Conservation (phyloP, 1,284 basidiomycete genomes). For the Pseudozyma pruni region DNA sequence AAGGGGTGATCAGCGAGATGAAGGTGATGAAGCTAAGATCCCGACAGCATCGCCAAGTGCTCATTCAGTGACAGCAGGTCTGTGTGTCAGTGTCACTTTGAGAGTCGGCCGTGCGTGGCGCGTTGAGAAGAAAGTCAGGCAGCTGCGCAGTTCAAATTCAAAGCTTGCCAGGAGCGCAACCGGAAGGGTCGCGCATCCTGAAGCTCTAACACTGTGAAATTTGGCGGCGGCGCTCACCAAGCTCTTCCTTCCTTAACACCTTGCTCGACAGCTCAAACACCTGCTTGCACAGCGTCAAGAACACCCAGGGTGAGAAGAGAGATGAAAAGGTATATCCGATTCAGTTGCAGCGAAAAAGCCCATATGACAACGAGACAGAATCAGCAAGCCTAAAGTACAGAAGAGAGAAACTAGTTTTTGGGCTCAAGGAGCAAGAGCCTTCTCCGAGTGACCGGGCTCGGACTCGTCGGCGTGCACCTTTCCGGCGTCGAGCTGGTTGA, state of each 20-base stretch:
- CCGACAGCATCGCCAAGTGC: too few relatives aligned
- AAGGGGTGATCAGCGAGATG: too few relatives aligned
- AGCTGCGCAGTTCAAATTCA: neutral
- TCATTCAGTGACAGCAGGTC: too few relatives aligned
- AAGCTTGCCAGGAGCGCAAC: neutral
- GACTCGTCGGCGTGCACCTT: constrained; percentile 18
- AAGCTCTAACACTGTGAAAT: neutral
- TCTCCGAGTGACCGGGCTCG: constrained; percentile 29
- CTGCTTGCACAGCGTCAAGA: too few relatives aligned
- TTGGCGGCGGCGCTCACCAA: neutral
- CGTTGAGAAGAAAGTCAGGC: neutral
- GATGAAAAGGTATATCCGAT: constrained; percentile 23
- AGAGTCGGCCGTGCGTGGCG: neutral
- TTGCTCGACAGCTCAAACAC: too few relatives aligned
- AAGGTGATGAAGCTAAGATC: too few relatives aligned
- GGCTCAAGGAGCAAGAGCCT: constrained; percentile 22
- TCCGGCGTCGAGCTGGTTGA: constrained; percentile 56
- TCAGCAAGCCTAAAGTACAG: constrained; percentile 27
- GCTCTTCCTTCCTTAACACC: neutral
- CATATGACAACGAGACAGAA: constrained; percentile 6
- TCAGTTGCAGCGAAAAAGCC: constrained; percentile 6
- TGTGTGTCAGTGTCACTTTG: constrained; percentile 2
- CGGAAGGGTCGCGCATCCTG: constrained; percentile 3
- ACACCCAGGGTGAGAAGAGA: neutral
- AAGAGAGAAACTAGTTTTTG: neutral